These are phyloP conservation scores for Dissoconium aciculare DNA, from an alignment of 2,329 filamentous ascomycete genomes.

Conservation along the genomic window DNA sequence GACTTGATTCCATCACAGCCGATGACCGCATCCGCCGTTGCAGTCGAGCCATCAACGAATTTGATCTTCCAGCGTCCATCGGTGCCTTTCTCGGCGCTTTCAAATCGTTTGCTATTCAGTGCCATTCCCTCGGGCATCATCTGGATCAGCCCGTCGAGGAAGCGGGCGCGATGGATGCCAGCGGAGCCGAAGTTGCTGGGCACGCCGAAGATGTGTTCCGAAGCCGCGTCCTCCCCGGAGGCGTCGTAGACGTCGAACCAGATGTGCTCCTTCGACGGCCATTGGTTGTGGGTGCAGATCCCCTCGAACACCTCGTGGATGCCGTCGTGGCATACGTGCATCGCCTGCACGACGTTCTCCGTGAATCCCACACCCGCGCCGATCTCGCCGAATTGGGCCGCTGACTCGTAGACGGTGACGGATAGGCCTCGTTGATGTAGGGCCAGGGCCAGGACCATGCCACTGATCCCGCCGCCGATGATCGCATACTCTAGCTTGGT, in stretches of 20 bases:
- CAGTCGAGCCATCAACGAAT: slow-evolving; percentile 28
- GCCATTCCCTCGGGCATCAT: slow-evolving; percentile 26
- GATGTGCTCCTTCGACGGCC: slow-evolving; percentile 22
- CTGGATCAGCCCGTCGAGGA: slow-evolving; percentile 28
- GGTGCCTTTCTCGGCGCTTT: slow-evolving; percentile 15
- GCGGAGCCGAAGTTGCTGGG: slow-evolving; percentile 17
- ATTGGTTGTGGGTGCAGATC: slow-evolving; percentile 28
- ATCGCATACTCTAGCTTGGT: slow-evolving; percentile 12
- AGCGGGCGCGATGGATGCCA: slow-evolving; percentile 26
- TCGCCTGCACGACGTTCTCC: slow-evolving; percentile 39
- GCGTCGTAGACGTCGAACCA: slow-evolving; percentile 32
- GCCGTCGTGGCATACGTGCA: slow-evolving; percentile 38
- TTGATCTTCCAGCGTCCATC: slow-evolving; percentile 20
- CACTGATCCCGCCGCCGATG: slow-evolving; percentile 32
- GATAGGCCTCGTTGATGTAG: slow-evolving; percentile 31
- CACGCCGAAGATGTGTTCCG: slow-evolving; percentile 15
- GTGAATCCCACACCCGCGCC: slow-evolving; percentile 44
- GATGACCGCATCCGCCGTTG: slow-evolving; percentile 26
- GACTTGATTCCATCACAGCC: slow-evolving; percentile 38
- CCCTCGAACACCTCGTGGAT: slow-evolving; percentile 31
- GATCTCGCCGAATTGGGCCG: slow-evolving; percentile 40
- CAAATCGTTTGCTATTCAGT: slow-evolving; percentile 20
- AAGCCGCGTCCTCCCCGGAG: slow-evolving; percentile 13
- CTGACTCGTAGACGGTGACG: slow-evolving; percentile 43
- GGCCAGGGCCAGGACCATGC: slow-evolving; percentile 39